Percentiles rank a stretch among this genome's conserved stretches.
Conservation (phyloP, 208 protist genomes). For the Leptomonas pyrrhocoris region DNA sequence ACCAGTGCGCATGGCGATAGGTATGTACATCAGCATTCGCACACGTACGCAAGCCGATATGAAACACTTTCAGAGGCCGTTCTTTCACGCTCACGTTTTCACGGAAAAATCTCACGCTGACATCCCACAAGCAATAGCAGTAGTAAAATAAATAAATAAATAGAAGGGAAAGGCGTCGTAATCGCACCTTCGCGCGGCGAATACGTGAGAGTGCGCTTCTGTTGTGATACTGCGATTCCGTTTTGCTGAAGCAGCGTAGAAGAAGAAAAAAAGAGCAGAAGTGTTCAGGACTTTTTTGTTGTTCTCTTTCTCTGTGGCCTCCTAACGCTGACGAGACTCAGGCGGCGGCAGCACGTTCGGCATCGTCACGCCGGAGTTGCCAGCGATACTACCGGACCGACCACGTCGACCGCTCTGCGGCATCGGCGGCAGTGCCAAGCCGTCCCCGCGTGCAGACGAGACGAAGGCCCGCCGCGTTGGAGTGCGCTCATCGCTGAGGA, state of each 20-base stretch:
- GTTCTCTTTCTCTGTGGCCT: not conserved
- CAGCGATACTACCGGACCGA: conserved; percentile 13
- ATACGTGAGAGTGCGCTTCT: not conserved
- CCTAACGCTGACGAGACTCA: conserved; percentile 12
- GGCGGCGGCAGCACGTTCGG: conserved; percentile 22
- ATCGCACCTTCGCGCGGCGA: not conserved
- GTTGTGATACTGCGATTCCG: not conserved
- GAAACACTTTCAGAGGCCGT: too few species aligned
- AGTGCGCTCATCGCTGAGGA: conserved; percentile 14
- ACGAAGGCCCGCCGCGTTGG: conserved; percentile 19
- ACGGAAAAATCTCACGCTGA: not conserved
- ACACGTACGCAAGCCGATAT: too few species aligned
- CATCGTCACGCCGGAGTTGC: conserved; percentile 4
- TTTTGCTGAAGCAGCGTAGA: not conserved
- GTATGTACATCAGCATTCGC: too few species aligned
- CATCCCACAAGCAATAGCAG: not conserved
- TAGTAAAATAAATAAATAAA: not conserved
- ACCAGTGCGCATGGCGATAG: too few species aligned
- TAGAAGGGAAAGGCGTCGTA: not conserved
- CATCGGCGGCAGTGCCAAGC: conserved; percentile 31
- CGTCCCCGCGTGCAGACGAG: conserved; percentile 12
- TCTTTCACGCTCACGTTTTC: not conserved
- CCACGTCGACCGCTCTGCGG: conserved; percentile 19
- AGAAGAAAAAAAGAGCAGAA: too few species aligned
- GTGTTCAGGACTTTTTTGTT: not conserved